These are phyloP conservation scores for Cladorrhinum sp. DNA, from an alignment of 2,329 filamentous ascomycete species.

Conservation along the genomic window DNA sequence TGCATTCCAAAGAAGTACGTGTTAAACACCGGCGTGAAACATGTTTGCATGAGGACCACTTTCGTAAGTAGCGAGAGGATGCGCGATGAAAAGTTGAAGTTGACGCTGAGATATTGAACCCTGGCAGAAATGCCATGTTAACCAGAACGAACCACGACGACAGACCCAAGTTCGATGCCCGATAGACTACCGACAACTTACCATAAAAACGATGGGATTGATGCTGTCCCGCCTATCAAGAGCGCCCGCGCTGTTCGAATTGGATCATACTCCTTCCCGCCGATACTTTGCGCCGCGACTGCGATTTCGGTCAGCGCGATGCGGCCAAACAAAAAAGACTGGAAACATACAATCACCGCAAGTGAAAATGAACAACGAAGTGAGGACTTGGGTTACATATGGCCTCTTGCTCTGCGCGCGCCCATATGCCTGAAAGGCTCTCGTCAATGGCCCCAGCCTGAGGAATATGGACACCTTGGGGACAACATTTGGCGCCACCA, in stretches of 20 bases:
- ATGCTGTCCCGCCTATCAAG: slow-evolving; percentile 67
- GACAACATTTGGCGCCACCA: slow-evolving; percentile 44
- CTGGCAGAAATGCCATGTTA: slow-evolving; percentile 38
- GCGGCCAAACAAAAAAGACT: not conserved
- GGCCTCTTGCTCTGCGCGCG: slow-evolving; percentile 69
- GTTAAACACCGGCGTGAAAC: slow-evolving; percentile 82
- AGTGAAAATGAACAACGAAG: slow-evolving; percentile 69
- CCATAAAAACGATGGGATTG: slow-evolving; percentile 82
- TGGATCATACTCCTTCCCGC: slow-evolving; percentile 62
- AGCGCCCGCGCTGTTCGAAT: slow-evolving; percentile 68
- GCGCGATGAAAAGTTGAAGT: slow-evolving; percentile 81
- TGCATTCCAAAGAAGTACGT: slow-evolving; percentile 81
- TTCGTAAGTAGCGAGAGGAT: slow-evolving; percentile 70
- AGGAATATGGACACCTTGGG: slow-evolving; percentile 51
- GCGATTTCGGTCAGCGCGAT: slow-evolving; percentile 1
- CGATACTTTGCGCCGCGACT: slow-evolving; percentile 70
- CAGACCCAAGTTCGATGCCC: too few species aligned
- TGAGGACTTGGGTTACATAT: slow-evolving; percentile 75
- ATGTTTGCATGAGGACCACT: slow-evolving; percentile 73
- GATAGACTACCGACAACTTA: slow-evolving; percentile 40
- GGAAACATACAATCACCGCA: slow-evolving; percentile 47
- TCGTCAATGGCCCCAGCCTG: slow-evolving; percentile 56
- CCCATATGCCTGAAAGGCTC: slow-evolving; percentile 58
- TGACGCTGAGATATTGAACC: slow-evolving; percentile 74
- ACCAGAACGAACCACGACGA: not conserved